A percentile compares a stretch with the other conserved stretches of the same genome.
These are phyloP conservation scores for Nicotiana noctiflora DNA, from an alignment of 257 asterid species.

Conservation along the genomic window DNA sequence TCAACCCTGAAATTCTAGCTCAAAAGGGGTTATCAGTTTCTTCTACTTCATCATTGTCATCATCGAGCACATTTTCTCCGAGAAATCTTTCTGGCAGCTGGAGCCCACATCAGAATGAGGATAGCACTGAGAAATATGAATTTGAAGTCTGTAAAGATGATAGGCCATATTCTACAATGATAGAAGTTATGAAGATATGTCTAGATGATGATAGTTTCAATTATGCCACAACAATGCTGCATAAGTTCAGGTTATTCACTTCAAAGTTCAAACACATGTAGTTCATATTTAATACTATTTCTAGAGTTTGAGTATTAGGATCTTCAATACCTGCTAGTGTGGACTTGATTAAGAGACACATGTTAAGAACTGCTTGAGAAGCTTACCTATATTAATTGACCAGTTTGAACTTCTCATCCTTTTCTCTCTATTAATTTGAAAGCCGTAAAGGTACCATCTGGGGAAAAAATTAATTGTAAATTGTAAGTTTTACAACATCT, in stretches of 20 bases:
- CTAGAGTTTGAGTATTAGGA: neutral
- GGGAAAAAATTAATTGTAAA: neutral
- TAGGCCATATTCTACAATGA: constrained; percentile 38
- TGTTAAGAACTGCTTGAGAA: neutral
- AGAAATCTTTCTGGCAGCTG: constrained; percentile 65
- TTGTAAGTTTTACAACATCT: neutral
- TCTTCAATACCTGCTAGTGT: neutral
- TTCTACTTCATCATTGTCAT: constrained; percentile 63
- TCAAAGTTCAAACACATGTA: neutral
- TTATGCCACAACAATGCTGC: constrained; percentile 69
- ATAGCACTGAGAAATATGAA: constrained; percentile 26
- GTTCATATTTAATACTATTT: neutral
- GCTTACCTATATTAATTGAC: neutral
- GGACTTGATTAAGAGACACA: neutral
- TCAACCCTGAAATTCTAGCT: constrained; percentile 26
- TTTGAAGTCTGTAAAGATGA: constrained; percentile 42
- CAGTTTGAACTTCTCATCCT: neutral
- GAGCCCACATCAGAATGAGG: constrained; percentile 68
- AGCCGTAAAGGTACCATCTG: neutral
- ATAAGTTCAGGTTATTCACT: constrained; percentile 57
- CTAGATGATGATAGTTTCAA: constrained; percentile 63
- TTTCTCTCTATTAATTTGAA: neutral
- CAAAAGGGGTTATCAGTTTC: constrained; percentile 54
- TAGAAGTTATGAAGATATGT: constrained; percentile 49
- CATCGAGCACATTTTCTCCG: constrained; percentile 79